phyloP scores from a whole-genome alignment of 208 protist species.

The Crithidia fasciculata region DNA sequence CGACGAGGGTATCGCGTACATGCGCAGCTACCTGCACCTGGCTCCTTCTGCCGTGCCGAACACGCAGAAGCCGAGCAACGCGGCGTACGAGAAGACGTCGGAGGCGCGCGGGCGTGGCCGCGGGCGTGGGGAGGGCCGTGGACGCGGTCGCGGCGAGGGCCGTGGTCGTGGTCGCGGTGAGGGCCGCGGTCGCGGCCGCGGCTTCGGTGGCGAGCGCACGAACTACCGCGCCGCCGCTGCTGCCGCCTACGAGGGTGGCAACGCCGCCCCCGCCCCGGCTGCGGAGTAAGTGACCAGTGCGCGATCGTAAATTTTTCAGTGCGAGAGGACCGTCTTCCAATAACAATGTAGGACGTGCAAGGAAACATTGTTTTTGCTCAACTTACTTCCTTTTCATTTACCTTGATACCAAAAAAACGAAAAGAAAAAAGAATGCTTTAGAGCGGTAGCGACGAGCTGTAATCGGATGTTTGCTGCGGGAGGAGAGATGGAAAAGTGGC shows the following conservation, averaged over 20 bases:
- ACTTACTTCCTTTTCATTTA: constrained; percentile 8
- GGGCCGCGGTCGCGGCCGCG: constrained; percentile 72
- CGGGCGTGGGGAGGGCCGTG: constrained; percentile 52
- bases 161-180: constrained; percentile 60
- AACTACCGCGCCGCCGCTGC: constrained; percentile 70
- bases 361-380: constrained; percentile 12
- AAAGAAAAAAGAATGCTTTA: constrained; percentile 15
- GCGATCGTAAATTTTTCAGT: constrained; percentile 21
- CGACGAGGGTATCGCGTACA: constrained; percentile 92
- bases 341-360: constrained; percentile 30
- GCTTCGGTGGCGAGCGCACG: constrained; percentile 80
- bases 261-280: constrained; percentile 41
- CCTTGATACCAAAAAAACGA: background rate
- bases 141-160: constrained; percentile 53
- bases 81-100: constrained; percentile 59
- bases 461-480: too few species aligned
- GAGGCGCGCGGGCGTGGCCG: constrained; percentile 49
- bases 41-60: constrained; percentile 85
- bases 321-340: constrained; percentile 38
- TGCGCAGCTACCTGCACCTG: constrained; percentile 94
- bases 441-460: too few species aligned
- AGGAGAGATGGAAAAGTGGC: too few species aligned
- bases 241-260: constrained; percentile 26
- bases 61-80: constrained; percentile 85
- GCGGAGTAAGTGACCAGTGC: constrained; percentile 38